Conservation (phyloP, 345 rosid genomes). For the Euclidium syriacum region DNA sequence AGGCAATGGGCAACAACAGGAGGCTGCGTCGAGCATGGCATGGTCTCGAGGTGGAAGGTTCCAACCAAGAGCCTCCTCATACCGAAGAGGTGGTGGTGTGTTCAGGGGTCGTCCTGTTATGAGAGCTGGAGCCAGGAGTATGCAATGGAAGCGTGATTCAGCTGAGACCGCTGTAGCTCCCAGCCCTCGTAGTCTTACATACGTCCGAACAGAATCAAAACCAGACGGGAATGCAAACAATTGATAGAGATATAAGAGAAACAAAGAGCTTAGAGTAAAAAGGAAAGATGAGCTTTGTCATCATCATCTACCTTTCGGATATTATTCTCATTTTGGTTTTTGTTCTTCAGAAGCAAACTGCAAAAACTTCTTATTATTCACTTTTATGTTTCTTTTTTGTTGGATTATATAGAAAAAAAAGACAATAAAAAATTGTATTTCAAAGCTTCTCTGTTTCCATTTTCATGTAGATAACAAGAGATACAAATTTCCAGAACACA, state of each 20-base stretch:
- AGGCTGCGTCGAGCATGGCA: slow-evolving; percentile 43
- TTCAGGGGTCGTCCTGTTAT: slow-evolving; percentile 55
- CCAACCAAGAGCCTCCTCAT: slow-evolving; percentile 46
- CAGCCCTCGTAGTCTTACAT: slow-evolving; percentile 60
- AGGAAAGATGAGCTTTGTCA: slow-evolving; percentile 23
- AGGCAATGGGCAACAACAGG: slow-evolving; percentile 52
- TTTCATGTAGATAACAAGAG: slow-evolving; percentile 37
- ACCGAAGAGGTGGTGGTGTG: slow-evolving; percentile 57
- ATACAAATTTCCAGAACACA: slow-evolving; percentile 42
- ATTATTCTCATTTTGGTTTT: not conserved
- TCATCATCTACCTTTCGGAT: slow-evolving; percentile 20
- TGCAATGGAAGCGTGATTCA: slow-evolving; percentile 91
- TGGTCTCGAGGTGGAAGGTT: slow-evolving; percentile 74
- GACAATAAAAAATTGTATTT: not conserved
- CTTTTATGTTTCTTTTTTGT: not conserved
- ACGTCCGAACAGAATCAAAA: slow-evolving; percentile 61
- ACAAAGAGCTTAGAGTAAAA: slow-evolving; percentile 2
- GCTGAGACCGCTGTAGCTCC: slow-evolving; percentile 42
- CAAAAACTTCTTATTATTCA: not conserved
- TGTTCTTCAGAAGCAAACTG: not conserved
- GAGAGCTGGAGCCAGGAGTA: slow-evolving; percentile 75
- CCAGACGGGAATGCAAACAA: slow-evolving; percentile 31
- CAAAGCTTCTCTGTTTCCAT: not conserved
- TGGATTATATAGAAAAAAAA: not conserved
- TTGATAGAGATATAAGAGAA: not conserved